These are phyloP conservation scores for Ploettnerulaceae sp. DNA, from an alignment of 2,329 filamentous ascomycete genomes.

Conservation along the genomic window DNA sequence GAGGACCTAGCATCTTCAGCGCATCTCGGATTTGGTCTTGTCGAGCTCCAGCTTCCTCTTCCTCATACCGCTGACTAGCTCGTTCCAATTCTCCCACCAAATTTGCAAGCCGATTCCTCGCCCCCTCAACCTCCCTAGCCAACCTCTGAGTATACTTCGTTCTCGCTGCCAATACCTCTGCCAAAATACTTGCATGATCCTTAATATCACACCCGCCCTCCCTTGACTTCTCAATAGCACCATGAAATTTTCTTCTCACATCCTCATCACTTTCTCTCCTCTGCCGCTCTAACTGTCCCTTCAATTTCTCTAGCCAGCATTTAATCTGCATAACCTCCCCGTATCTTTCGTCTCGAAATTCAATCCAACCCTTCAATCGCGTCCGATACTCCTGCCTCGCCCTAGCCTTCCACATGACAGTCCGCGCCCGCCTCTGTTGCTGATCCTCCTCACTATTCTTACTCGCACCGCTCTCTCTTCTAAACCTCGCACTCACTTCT, in stretches of 20 bases:
- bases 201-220: conserved; percentile 11
- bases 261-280: conserved; percentile 10
- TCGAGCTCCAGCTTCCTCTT: conserved; percentile 14
- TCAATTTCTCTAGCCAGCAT: conserved; percentile 6
- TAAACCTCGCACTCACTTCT: conserved; percentile 8
- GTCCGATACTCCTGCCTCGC: conserved; percentile 12
- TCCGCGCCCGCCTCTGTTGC: conserved; percentile 1
- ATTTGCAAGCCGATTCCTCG: background rate
- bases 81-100: conserved; percentile 11
- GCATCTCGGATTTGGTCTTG: conserved; percentile 15
- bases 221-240: conserved; percentile 15
- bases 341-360: conserved; percentile 9
- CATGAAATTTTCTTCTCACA: conserved; percentile 12
- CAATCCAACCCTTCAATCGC: conserved; percentile 12
- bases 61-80: conserved; percentile 16
- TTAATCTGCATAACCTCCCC: background rate
- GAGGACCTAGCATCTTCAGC: conserved; percentile 22
- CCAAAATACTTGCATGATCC: conserved; percentile 8
- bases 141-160: conserved; percentile 12
- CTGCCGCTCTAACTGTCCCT: conserved; percentile 12
- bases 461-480: background rate
- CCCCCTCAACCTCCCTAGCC: background rate
- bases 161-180: conserved; percentile 15
- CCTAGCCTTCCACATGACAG: conserved; percentile 12
- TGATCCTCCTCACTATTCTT: conserved; percentile 3